Evolutionary conservation across 106 monocot species (phyloP).

Genomic region (Triglochin maritima): DNA sequence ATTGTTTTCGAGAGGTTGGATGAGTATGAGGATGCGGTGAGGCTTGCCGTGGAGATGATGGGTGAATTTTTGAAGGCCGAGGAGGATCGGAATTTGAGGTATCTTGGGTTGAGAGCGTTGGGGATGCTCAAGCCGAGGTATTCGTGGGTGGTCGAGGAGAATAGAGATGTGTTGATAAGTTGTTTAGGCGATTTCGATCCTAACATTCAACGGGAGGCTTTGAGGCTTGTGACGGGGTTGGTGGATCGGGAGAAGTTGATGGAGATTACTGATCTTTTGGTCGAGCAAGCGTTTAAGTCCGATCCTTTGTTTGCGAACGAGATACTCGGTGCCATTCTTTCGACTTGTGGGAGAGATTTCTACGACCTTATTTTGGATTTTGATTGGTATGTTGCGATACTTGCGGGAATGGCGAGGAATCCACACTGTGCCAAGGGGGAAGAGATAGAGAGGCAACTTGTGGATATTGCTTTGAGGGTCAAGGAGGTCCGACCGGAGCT

Average conservation of each 20-base stretch:
- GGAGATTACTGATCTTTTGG: constrained; percentile 46
- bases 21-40: constrained; percentile 35
- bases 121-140: constrained; percentile 42
- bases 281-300: constrained; percentile 43
- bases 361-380: constrained; percentile 79
- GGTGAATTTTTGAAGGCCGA: constrained; percentile 46
- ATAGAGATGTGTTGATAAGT: constrained; percentile 33
- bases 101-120: constrained; percentile 53
- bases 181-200: constrained; percentile 53
- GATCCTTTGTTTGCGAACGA: constrained; percentile 76
- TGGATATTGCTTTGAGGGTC: constrained; percentile 79
- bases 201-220: constrained; percentile 60
- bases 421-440: constrained; percentile 59
- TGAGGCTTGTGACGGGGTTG: constrained; percentile 56
- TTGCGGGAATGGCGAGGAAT: constrained; percentile 62
- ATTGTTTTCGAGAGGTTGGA: constrained; percentile 38
- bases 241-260: constrained; percentile 45
- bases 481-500: constrained; percentile 74
- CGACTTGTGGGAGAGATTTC: constrained; percentile 43
- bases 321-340: constrained; percentile 50
- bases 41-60: constrained; percentile 51
- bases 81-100: constrained; percentile 76
- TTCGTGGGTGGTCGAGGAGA: constrained; percentile 58
- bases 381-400: constrained; percentile 83
- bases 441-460: constrained; percentile 73